Conservation (phyloP, 106 monocot species). For the Posidonia australis region DNA sequence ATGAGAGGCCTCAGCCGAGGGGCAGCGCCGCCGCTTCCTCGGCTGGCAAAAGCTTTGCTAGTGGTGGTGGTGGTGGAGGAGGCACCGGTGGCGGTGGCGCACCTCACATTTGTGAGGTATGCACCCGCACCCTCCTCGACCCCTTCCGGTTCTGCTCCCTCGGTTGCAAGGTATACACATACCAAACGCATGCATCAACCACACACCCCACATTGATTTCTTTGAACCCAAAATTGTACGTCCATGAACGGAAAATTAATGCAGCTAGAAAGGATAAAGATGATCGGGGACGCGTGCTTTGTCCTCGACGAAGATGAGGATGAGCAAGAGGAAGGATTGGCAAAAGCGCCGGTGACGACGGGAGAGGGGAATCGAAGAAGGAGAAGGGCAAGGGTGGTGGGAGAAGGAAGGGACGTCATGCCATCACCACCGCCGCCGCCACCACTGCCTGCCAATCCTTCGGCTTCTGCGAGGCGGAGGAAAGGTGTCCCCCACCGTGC, state of each 20-base stretch:
- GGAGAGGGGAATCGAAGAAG: not conserved
- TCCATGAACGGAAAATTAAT: not conserved
- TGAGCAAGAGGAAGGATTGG: not conserved
- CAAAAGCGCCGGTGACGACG: not conserved
- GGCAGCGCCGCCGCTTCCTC: slow-evolving; percentile 1
- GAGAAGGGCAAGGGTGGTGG: not conserved
- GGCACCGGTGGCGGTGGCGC: not conserved
- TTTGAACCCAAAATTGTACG: not conserved
- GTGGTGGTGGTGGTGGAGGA: too few relatives aligned
- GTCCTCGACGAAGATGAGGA: not conserved
- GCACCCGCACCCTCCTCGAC: slow-evolving; percentile 59
- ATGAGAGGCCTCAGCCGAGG: slow-evolving; percentile 71
- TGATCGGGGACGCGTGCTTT: slow-evolving; percentile 7
- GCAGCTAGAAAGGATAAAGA: slow-evolving; percentile 11
- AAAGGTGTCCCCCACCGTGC: slow-evolving; percentile 12
- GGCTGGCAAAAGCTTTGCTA: not conserved
- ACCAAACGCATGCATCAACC: not conserved
- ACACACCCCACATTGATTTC: not conserved
- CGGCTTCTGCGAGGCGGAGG: not conserved
- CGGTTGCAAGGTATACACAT: slow-evolving; percentile 47
- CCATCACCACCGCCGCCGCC: not conserved
- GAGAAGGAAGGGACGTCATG: not conserved
- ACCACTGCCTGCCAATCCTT: not conserved
- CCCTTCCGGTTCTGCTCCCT: slow-evolving; percentile 74
- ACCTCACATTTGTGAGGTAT: slow-evolving; percentile 60